Conservation (phyloP, 2,329 filamentous ascomycete genomes). For the Pestalotiopsis sp. region DNA sequence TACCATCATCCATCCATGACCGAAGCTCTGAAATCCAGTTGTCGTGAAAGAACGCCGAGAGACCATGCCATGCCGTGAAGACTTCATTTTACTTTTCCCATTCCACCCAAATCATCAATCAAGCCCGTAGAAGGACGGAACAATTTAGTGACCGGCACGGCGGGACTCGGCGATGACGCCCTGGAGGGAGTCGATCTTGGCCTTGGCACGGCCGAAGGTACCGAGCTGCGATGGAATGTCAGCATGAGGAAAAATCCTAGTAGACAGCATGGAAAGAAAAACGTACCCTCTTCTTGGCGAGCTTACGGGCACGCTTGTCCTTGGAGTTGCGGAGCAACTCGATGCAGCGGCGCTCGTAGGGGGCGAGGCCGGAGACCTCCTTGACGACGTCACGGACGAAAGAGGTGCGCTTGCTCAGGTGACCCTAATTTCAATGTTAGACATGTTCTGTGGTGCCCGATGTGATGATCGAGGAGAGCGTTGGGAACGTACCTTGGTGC, state of each 20-base stretch:
- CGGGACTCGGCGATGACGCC: constrained; percentile 96
- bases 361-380: constrained; percentile 86
- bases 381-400: constrained; percentile 96
- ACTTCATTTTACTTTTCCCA: neutral
- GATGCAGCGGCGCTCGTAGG: constrained; percentile 98
- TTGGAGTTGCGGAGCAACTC: constrained; percentile 99
- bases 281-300: constrained; percentile 97
- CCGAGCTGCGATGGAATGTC: constrained; percentile 66
- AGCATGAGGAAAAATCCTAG: constrained; percentile 17
- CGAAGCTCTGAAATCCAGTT: constrained; percentile 5
- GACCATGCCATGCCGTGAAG: constrained; percentile 3
- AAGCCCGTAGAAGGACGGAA: neutral
- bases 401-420: constrained; percentile 92
- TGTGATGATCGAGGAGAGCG: neutral
- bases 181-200: constrained; percentile 99
- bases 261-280: neutral
- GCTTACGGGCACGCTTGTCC: constrained; percentile 98
- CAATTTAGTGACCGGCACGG: constrained; percentile 58
- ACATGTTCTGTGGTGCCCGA: neutral
- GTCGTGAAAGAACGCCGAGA: constrained; percentile 8
- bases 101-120: constrained; percentile 2
- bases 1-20: constrained; percentile 6
- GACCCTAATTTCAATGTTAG: constrained; percentile 51
- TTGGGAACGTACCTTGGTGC: constrained; percentile 61
- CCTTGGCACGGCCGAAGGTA: constrained; percentile 98